A percentile compares a stretch with the other conserved stretches of the same genome.
Conservation (phyloP, 1,139 yeast species). For the Yamadazyma diospyri region DNA sequence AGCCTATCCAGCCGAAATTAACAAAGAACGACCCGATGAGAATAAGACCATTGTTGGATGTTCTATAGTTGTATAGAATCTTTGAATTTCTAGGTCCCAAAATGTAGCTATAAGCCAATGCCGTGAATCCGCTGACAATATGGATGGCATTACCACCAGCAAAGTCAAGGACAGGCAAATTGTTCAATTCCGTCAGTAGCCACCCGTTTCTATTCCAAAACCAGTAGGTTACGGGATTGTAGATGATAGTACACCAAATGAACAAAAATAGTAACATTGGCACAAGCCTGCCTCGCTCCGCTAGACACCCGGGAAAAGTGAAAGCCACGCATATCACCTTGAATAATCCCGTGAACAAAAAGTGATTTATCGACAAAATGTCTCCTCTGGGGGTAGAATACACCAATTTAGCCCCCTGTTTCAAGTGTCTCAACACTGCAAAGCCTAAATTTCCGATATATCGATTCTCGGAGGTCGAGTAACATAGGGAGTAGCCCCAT, state of each 20-base stretch:
- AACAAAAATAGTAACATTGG: slow-evolving; percentile 54
- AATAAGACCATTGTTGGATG: slow-evolving; percentile 39
- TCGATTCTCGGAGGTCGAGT: slow-evolving; percentile 35
- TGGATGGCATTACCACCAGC: slow-evolving; percentile 70
- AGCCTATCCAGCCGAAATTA: slow-evolving; percentile 44
- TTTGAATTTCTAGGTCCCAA: slow-evolving; percentile 52
- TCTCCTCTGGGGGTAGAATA: slow-evolving; percentile 38
- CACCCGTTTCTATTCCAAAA: slow-evolving; percentile 62
- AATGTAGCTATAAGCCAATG: slow-evolving; percentile 56
- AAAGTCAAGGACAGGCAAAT: slow-evolving; percentile 53
- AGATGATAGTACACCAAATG: slow-evolving; percentile 54
- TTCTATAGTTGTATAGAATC: slow-evolving; percentile 34
- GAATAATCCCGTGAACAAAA: slow-evolving; percentile 49
- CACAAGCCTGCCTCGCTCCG: slow-evolving; percentile 53
- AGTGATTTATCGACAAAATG: slow-evolving; percentile 38
- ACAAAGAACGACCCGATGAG: slow-evolving; percentile 51
- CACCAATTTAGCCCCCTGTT: slow-evolving; percentile 19
- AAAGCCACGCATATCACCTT: slow-evolving; percentile 51
- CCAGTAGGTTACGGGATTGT: slow-evolving; percentile 65
- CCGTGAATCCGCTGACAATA: slow-evolving; percentile 56
- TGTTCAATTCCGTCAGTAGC: slow-evolving; percentile 40
- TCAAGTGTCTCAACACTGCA: slow-evolving; percentile 39
- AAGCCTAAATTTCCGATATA: slow-evolving; percentile 48
- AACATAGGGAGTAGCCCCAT: slow-evolving; percentile 57
- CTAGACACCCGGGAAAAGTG: slow-evolving; percentile 55